These are phyloP conservation scores for Clarireedia homoeocarpa DNA, from an alignment of 2,329 filamentous ascomycete species.

Conservation along the genomic window DNA sequence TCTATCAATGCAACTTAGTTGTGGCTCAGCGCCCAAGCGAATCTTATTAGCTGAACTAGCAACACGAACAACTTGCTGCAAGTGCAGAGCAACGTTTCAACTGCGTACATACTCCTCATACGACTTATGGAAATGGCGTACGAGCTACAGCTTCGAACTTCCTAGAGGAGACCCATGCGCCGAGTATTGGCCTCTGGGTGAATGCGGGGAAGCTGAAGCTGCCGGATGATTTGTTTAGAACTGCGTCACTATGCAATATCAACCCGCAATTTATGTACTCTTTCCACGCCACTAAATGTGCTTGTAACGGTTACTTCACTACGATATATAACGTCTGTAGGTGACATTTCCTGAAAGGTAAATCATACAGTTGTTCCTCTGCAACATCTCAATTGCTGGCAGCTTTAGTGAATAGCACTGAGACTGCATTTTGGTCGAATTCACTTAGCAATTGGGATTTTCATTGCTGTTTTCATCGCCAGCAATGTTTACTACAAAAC, in stretches of 20 bases:
- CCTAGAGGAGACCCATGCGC: not conserved
- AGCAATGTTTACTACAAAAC: not conserved
- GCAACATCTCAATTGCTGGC: no score
- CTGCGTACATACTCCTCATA: not conserved
- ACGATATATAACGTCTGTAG: no score
- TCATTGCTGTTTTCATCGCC: no score
- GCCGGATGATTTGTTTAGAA: not conserved
- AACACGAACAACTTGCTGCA: not conserved
- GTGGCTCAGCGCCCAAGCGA: no score
- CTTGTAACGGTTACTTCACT: not conserved
- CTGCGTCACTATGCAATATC: not conserved
- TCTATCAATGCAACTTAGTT: no score
- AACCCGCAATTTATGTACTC: not conserved
- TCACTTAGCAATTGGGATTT: no score
- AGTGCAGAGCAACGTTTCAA: conserved; percentile 8
- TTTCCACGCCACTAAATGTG: not conserved
- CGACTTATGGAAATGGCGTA: not conserved
- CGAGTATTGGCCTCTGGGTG: not conserved
- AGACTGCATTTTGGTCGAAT: no score
- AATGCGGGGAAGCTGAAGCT: conserved; percentile 6
- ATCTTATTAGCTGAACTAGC: not conserved
- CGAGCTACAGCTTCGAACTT: not conserved
- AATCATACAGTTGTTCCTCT: no score
- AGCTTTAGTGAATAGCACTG: no score
- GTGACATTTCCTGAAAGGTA: no score